phyloP scores from a whole-genome alignment of 176 grass and related monocot genomes.

The Eleusine coracana region DNA sequence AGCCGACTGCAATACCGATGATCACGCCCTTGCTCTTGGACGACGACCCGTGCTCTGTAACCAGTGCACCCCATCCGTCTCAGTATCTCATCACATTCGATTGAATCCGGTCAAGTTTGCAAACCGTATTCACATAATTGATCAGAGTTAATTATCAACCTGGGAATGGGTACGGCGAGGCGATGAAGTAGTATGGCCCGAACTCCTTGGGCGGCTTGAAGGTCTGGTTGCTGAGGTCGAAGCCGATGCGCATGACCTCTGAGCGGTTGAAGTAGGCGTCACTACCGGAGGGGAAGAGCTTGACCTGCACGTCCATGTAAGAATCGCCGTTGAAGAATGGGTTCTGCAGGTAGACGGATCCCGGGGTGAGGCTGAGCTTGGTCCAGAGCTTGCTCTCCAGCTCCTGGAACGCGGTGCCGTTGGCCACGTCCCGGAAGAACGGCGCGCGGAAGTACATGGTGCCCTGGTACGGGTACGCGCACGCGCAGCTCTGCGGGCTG shows the following conservation, averaged over 20 bases:
- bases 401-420: conserved; percentile 69
- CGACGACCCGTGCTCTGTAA: conserved; percentile 37
- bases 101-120: not conserved
- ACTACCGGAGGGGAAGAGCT: conserved; percentile 71
- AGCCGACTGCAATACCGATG: conserved; percentile 80
- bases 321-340: conserved; percentile 67
- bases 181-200: conserved; percentile 83
- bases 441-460: conserved; percentile 78
- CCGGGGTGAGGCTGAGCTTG: conserved; percentile 64
- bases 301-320: conserved; percentile 71
- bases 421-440: conserved; percentile 63
- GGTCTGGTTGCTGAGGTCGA: conserved; percentile 84
- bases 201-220: conserved; percentile 80
- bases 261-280: conserved; percentile 71
- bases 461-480: conserved; percentile 82
- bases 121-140: no score
- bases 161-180: conserved; percentile 72
- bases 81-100: not conserved
- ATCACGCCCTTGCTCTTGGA: conserved; percentile 62
- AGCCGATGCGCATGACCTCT: conserved; percentile 77
- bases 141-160: conserved; percentile 36
- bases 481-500: conserved; percentile 87
- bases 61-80: not conserved
- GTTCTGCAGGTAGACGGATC: conserved; percentile 78
- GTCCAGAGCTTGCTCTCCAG: conserved; percentile 77